phyloP scores from a whole-genome alignment of 352 stramenopile genomes.

The Aphanomyces astaci region DNA sequence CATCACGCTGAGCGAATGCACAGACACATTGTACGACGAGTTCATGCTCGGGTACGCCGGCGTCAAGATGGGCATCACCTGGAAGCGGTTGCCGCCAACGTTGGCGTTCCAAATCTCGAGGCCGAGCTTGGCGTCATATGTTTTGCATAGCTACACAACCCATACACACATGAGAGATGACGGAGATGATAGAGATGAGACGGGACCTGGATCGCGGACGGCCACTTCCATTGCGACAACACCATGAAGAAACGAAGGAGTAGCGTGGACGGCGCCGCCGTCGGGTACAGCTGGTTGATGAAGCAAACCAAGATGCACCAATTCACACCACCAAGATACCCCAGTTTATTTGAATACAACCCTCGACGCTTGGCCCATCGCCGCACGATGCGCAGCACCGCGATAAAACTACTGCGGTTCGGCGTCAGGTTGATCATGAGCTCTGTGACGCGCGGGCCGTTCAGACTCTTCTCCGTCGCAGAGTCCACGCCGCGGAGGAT shows the following conservation, averaged over 20 bases:
- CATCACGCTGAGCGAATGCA: slow-evolving; percentile 91
- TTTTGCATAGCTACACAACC: slow-evolving; percentile 77
- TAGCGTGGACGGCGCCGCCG: slow-evolving; percentile 71
- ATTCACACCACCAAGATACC: slow-evolving; percentile 98
- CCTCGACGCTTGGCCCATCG: slow-evolving; percentile 88
- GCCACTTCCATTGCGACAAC: slow-evolving; percentile 86
- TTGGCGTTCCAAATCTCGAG: slow-evolving; percentile 87
- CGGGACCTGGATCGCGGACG: slow-evolving; percentile 77
- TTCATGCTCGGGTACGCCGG: slow-evolving; percentile 99
- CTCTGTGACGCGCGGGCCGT: slow-evolving; percentile 86
- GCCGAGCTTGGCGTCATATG: slow-evolving; percentile 75
- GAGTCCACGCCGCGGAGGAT: slow-evolving; percentile 82
- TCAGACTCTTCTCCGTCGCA: slow-evolving; percentile 84
- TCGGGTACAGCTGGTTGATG: slow-evolving; percentile 89
- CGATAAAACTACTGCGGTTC: slow-evolving; percentile 82
- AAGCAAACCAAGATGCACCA: slow-evolving; percentile 97
- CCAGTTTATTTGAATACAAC: slow-evolving; percentile 98
- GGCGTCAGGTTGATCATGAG: slow-evolving; percentile 87
- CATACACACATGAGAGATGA: slow-evolving; percentile 8
- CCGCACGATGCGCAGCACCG: slow-evolving; percentile 79
- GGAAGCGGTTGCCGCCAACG: slow-evolving; percentile 77
- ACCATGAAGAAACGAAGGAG: slow-evolving; percentile 88
- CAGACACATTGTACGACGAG: slow-evolving; percentile 97
- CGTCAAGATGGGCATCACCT: slow-evolving; percentile 99
- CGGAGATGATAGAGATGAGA: neutral